Base-by-base conservation (phyloP, 192 early-diverging fungal species). In the Dissophora ornata region DNA sequence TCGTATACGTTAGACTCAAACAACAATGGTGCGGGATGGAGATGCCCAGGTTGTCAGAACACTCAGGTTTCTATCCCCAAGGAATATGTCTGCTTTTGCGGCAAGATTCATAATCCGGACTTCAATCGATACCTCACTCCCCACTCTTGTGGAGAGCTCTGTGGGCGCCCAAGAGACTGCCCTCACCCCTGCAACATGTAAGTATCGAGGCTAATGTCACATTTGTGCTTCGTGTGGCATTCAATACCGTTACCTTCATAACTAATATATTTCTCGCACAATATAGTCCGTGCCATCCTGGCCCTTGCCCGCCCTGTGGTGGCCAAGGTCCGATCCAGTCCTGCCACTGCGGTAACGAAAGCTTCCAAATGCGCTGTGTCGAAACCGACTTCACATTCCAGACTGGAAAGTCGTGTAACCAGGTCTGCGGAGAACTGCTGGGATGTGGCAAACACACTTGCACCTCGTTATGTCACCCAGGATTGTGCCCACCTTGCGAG, bases 11-110 rank as follows among this genome's bases (percentile, higher is more conserved):
- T 62, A 85, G 84, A 81, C 56, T 41, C 62, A 0, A 70, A 54
- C 29, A 59, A 61, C 25, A 69, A 71, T 38, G 61, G 57, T 45
- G 65, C 64, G 34, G 71, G 81, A 5, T 97, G 95, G 95, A 82
- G 95, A 36, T 98, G 97, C 77, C 97, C 97, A 10, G 95, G 97
- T 11, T 98, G 95, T 79, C 95, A 96, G 73, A 81, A 91, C 69
- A 83, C 67, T 34, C 85, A 82, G 57, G 81, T 82, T 1, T 87
- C 83, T 15, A 81, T 91, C 33, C 96, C 95, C 1, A 62, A 80
- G 45, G 86, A 91, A 56, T 95, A 97, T 60, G 62, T 77, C 21
- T 97, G 97, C 79, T 97, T 96, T 62, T 98, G 97, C 77, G 93
- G 69, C 7, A 93, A 95, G 45, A 69, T 79, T 30, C 79, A 84